Conservation (phyloP, 1,139 yeast genomes). For the Saccharomyces hybrid region DNA sequence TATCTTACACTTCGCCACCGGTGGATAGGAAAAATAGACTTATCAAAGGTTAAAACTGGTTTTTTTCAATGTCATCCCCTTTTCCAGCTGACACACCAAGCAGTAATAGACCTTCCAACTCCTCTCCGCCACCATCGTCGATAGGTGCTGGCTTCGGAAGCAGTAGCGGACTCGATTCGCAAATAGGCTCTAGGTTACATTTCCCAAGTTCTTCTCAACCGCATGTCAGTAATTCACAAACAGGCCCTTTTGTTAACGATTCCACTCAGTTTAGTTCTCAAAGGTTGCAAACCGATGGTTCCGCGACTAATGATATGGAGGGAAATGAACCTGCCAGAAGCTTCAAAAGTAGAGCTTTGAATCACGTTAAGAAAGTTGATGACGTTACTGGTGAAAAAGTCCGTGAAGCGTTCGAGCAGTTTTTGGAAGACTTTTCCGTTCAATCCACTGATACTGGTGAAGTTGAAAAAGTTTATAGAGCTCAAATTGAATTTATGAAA, state of each 20-base stretch:
- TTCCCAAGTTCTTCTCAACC: constrained; percentile 33
- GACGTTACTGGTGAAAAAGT: constrained; percentile 94
- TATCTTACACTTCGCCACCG: not conserved
- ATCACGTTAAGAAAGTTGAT: constrained; percentile 74
- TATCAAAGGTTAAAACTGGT: not conserved
- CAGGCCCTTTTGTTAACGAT: constrained; percentile 8
- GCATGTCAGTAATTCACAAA: constrained; percentile 9
- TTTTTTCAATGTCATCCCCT: constrained; percentile 16
- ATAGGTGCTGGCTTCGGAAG: constrained; percentile 28
- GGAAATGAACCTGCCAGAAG: constrained; percentile 25
- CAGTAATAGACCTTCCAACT: constrained; percentile 18
- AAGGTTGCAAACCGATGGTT: constrained; percentile 16
- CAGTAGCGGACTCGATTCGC: constrained; percentile 23
- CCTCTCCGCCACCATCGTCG: constrained; percentile 32
- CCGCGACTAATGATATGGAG: constrained; percentile 15
- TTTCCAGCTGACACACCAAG: constrained; percentile 14
- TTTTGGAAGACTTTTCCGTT: constrained; percentile 52
- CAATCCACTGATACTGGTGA: constrained; percentile 18
- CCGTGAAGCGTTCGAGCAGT: constrained; percentile 80
- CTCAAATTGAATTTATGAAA: constrained; percentile 77
- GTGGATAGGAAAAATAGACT: not conserved
- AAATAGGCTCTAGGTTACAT: constrained; percentile 18
- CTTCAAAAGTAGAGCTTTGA: constrained; percentile 35
- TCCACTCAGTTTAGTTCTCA: constrained; percentile 22
- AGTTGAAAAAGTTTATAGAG: constrained; percentile 57